Conservation (phyloP, 257 asterid genomes). For the Solanum stenotomum region DNA sequence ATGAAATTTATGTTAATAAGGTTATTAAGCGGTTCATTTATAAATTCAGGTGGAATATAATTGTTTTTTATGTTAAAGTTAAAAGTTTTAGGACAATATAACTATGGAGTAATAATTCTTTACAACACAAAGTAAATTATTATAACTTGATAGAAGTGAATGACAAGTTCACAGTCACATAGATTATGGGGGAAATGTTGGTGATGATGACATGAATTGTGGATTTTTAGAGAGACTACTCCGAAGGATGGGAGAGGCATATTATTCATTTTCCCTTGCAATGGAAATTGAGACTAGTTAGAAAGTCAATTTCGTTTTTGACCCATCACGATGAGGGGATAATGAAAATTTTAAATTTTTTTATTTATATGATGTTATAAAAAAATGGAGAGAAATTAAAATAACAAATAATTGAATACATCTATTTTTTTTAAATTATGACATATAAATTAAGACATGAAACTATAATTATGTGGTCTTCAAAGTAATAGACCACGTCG, state of each 20-base stretch:
- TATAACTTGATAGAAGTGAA: neutral
- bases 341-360: rapidly evolving
- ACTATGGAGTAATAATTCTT: rapidly evolving
- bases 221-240: neutral
- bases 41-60: neutral
- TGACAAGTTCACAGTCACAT: neutral
- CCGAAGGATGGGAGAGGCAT: neutral
- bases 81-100: rapidly evolving
- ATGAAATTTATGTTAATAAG: neutral
- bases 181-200: neutral
- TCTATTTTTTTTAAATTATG: rapidly evolving
- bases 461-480: too few species aligned
- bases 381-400: neutral
- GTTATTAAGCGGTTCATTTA: neutral
- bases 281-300: neutral
- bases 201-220: neutral
- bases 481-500: neutral
- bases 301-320: neutral
- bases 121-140: too few species aligned
- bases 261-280: neutral
- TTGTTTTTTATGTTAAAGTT: too few species aligned
- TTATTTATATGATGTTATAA: too few species aligned
- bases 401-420: neutral
- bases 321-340: neutral
- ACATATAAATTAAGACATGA: rapidly evolving